Conservation (phyloP, 2,329 filamentous ascomycete genomes). For the Penicillium olsonii region DNA sequence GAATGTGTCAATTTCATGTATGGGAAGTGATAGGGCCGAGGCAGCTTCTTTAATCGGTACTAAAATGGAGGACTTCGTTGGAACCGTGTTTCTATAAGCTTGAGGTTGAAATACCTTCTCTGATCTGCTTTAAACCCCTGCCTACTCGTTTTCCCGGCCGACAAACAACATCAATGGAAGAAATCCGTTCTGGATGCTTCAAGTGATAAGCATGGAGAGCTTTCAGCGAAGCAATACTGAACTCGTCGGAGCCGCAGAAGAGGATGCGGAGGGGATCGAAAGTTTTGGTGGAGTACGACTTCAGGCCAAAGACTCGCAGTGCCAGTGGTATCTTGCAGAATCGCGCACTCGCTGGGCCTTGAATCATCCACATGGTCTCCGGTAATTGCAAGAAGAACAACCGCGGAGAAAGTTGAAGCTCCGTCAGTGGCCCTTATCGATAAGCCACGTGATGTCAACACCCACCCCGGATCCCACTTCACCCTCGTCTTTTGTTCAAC, state of each 20-base stretch:
- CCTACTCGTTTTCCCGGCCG: constrained; percentile 77
- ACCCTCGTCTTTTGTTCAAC: constrained; percentile 7
- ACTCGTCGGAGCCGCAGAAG: constrained; percentile 91
- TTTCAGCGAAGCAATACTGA: constrained; percentile 76
- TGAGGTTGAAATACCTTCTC: constrained; percentile 56
- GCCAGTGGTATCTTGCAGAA: constrained; percentile 21
- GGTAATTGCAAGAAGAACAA: neutral
- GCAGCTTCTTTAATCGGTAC: constrained; percentile 74
- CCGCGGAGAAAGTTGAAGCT: constrained; percentile 6
- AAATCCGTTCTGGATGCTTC: constrained; percentile 57
- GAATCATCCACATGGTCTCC: constrained; percentile 28
- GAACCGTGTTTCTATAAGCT: constrained; percentile 1
- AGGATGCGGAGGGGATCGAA: constrained; percentile 72
- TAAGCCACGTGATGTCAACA: constrained; percentile 40
- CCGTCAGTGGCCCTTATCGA: constrained; percentile 23
- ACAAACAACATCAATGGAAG: constrained; percentile 82
- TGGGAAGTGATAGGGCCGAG: constrained; percentile 60
- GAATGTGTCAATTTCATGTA: constrained; percentile 81
- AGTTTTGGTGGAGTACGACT: constrained; percentile 33
- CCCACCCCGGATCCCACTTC: constrained; percentile 22
- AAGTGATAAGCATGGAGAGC: constrained; percentile 66
- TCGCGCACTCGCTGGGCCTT: constrained; percentile 23
- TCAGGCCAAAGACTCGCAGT: constrained; percentile 12
- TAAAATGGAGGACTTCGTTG: constrained; percentile 37
- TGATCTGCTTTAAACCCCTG: constrained; percentile 68